Conservation (phyloP, 2,329 filamentous ascomycete species). For the Ambrosiella xylebori region DNA sequence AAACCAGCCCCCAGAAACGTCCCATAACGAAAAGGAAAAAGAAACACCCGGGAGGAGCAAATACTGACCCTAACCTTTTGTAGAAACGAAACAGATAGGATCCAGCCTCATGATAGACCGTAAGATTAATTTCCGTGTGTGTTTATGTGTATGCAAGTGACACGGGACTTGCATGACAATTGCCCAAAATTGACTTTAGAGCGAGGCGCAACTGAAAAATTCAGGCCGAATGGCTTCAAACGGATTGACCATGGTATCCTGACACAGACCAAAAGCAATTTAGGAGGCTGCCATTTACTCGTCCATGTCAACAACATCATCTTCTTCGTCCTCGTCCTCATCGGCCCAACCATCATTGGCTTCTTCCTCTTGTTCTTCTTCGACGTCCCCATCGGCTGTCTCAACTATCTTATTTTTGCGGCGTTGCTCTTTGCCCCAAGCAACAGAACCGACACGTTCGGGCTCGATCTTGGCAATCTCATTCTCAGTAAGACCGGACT, state of each 20-base stretch:
- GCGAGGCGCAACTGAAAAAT: too few relatives aligned
- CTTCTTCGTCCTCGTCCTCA: slow-evolving; percentile 19
- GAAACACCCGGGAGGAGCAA: slow-evolving; percentile 8
- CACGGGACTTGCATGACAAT: too few relatives aligned
- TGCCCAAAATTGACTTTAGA: too few relatives aligned
- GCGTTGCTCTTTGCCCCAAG: slow-evolving; percentile 28
- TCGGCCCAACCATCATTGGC: slow-evolving; percentile 19
- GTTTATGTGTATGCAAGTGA: too few relatives aligned
- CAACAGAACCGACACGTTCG: slow-evolving; percentile 22
- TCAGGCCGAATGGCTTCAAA: too few relatives aligned
- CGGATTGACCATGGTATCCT: background rate
- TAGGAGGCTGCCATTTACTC: slow-evolving; percentile 15
- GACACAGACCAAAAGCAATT: background rate
- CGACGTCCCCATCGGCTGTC: slow-evolving; percentile 16
- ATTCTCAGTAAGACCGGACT: slow-evolving; percentile 31
- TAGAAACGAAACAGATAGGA: background rate
- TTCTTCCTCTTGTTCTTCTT: slow-evolving; percentile 15
- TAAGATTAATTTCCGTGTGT: too few relatives aligned
- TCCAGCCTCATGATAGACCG: background rate
- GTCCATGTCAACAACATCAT: slow-evolving; percentile 25
- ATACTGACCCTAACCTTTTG: slow-evolving; percentile 9
- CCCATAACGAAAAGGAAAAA: slow-evolving; percentile 12
- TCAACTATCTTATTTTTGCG: slow-evolving; percentile 13
- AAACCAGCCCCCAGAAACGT: slow-evolving; percentile 13
- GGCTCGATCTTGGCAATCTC: slow-evolving; percentile 31